phyloP scores from a whole-genome alignment of 2,329 filamentous ascomycete species.

The Sporothrix mexicana region DNA sequence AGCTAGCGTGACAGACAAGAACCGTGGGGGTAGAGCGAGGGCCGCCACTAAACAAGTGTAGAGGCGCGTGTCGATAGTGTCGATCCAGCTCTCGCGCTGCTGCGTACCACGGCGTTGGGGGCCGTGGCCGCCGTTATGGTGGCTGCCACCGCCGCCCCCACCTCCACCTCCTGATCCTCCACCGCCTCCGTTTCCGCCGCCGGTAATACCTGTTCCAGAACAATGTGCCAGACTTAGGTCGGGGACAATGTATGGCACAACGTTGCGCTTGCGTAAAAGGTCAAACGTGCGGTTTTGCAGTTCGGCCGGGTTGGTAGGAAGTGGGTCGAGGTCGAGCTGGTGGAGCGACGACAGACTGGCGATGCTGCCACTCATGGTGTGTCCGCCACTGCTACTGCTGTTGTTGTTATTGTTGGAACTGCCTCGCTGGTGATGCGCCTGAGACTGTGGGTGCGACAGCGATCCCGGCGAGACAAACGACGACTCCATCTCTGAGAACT shows the following conservation, averaged over 20 bases:
- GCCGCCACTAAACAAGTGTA: slow-evolving; percentile 68
- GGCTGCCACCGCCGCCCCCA: slow-evolving; percentile 39
- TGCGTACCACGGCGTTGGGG: slow-evolving; percentile 34
- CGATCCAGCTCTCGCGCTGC: slow-evolving; percentile 53
- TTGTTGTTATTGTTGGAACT: slow-evolving; percentile 39
- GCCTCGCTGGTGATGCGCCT: slow-evolving; percentile 35
- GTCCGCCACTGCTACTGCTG: slow-evolving; percentile 63
- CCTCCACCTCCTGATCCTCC: slow-evolving; percentile 48
- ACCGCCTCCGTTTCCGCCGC: slow-evolving; percentile 40
- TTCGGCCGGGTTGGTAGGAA: slow-evolving; percentile 77
- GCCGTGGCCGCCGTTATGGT: slow-evolving; percentile 27
- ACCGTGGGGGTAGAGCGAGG: slow-evolving; percentile 63
- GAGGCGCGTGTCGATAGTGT: slow-evolving; percentile 66
- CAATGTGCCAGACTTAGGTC: slow-evolving; percentile 79
- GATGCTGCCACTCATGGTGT: slow-evolving; percentile 29
- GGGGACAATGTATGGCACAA: slow-evolving; percentile 73
- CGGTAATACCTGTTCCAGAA: slow-evolving; percentile 64
- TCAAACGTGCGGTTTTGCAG: slow-evolving; percentile 83
- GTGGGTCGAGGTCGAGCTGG: slow-evolving; percentile 63
- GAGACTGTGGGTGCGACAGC: slow-evolving; percentile 42
- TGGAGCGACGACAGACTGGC: slow-evolving; percentile 47
- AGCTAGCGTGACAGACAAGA: slow-evolving; percentile 75
- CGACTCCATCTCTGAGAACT: slow-evolving; percentile 74
- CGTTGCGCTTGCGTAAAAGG: slow-evolving; percentile 76
- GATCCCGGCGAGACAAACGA: slow-evolving; percentile 66